Evolutionary conservation across 257 asterid genomes (phyloP).

Genomic region (Capsicum baccatum): DNA sequence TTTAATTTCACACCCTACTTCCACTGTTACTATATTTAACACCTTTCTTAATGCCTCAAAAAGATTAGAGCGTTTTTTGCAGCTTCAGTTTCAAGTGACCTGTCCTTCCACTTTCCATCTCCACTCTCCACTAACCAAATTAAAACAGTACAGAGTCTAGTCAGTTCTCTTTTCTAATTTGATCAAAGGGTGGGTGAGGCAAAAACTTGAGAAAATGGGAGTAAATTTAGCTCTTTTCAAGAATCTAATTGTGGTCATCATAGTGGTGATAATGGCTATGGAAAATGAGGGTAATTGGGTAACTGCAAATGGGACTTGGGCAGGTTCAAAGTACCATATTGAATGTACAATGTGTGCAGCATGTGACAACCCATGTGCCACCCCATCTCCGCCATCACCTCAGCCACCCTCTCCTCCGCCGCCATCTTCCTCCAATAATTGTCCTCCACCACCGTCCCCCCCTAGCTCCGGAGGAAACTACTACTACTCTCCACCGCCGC

Average conservation of each 20-base stretch:
- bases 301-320: conserved; percentile 52
- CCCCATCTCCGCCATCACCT: conserved; percentile 76
- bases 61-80: conserved; percentile 29
- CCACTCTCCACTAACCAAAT: conserved; percentile 1
- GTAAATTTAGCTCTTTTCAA: neutral
- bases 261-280: neutral
- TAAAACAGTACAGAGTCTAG: neutral
- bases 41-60: conserved; percentile 46
- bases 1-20: conserved; percentile 15
- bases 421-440: conserved; percentile 42
- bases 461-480: conserved; percentile 43
- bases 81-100: conserved; percentile 29
- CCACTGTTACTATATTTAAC: conserved; percentile 3
- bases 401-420: conserved; percentile 48
- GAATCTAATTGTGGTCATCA: neutral
- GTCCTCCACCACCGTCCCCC: conserved; percentile 84
- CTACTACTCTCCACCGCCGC: conserved; percentile 70
- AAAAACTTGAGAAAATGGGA: conserved; percentile 48
- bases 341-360: conserved; percentile 96
- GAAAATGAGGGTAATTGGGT: neutral
- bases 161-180: neutral
- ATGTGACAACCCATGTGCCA: conserved; percentile 88
- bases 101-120: neutral
- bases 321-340: conserved; percentile 81
- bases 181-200: neutral